Percentiles rank a stretch among this genome's conserved stretches.
phyloP scores from a whole-genome alignment of 345 rosid species.

The Erucastrum elatum region DNA sequence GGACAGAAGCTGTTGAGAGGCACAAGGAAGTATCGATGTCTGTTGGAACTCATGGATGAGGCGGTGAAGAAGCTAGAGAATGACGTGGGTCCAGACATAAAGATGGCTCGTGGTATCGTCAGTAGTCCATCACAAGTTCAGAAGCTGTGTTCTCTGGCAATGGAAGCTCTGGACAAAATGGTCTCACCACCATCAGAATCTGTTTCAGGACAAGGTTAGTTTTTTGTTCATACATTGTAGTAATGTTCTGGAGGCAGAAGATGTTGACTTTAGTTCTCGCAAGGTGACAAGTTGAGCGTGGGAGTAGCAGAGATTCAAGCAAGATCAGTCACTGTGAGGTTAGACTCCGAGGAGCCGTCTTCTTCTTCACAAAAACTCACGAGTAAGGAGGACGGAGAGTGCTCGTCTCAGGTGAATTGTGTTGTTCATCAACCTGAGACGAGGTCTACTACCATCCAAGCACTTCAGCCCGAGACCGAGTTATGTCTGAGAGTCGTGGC shows the following conservation, averaged over 20 bases:
- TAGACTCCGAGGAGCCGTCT: slow-evolving; percentile 49
- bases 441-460: slow-evolving; percentile 58
- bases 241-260: neutral
- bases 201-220: slow-evolving; percentile 32
- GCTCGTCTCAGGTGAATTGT: slow-evolving; percentile 61
- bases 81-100: slow-evolving; percentile 83
- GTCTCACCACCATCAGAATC: slow-evolving; percentile 39
- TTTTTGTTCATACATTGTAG: neutral
- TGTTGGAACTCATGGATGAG: slow-evolving; percentile 61
- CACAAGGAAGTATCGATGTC: slow-evolving; percentile 52
- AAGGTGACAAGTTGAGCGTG: slow-evolving; percentile 24
- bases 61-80: slow-evolving; percentile 78
- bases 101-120: slow-evolving; percentile 89
- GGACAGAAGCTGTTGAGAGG: slow-evolving; percentile 74
- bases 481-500: slow-evolving; percentile 61
- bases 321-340: slow-evolving; percentile 59
- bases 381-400: slow-evolving; percentile 37
- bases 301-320: slow-evolving; percentile 62
- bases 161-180: slow-evolving; percentile 63
- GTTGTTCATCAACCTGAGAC: slow-evolving; percentile 52
- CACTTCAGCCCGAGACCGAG: slow-evolving; percentile 60
- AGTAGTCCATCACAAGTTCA: slow-evolving; percentile 78
- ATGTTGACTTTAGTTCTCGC: slow-evolving; percentile 13
- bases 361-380: slow-evolving; percentile 24
- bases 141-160: slow-evolving; percentile 64